Evolutionary conservation across 352 stramenopile genomes (phyloP).

Genomic region (Globisporangium spiculum): DNA sequence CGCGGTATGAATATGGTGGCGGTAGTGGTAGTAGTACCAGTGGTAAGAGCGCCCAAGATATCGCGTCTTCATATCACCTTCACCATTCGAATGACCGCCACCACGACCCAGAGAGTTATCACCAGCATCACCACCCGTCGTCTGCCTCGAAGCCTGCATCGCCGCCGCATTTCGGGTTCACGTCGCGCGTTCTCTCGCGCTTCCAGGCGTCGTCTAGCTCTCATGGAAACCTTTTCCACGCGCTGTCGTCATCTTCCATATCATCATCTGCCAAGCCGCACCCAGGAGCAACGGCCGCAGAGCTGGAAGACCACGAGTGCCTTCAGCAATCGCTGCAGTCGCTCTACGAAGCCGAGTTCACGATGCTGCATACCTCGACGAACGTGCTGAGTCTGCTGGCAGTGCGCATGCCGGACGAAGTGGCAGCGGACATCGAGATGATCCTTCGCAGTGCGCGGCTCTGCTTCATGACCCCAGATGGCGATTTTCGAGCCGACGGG

Average conservation of each 20-base stretch:
- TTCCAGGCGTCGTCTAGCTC: conserved; percentile 49
- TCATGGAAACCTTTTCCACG: conserved; percentile 57
- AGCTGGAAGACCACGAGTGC: conserved; percentile 26
- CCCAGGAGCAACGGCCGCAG: not conserved
- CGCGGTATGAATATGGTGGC: not conserved
- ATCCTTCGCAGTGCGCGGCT: conserved; percentile 35
- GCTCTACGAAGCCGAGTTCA: conserved; percentile 63
- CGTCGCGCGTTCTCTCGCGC: conserved; percentile 70
- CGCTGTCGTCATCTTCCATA: conserved; percentile 28
- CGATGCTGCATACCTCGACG: conserved; percentile 49
- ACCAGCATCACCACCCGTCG: not conserved
- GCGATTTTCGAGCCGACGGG: conserved; percentile 61
- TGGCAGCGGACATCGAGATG: conserved; percentile 33
- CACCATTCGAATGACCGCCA: conserved; percentile 13
- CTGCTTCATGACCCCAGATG: conserved; percentile 61
- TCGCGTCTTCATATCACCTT: not conserved
- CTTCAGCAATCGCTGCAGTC: conserved; percentile 41
- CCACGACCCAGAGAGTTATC: conserved; percentile 4
- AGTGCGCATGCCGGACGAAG: conserved; percentile 41
- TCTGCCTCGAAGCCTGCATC: conserved; percentile 14
- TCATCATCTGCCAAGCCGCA: conserved; percentile 19
- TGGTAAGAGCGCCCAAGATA: not conserved
- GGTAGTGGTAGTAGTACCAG: not conserved
- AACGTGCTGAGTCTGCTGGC: conserved; percentile 58
- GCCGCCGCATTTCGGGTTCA: conserved; percentile 48